Percentiles rank a stretch among this genome's conserved stretches.
Evolutionary conservation across 2,329 filamentous ascomycete species (phyloP).

Genomic region (Colletotrichum nymphaeae): DNA sequence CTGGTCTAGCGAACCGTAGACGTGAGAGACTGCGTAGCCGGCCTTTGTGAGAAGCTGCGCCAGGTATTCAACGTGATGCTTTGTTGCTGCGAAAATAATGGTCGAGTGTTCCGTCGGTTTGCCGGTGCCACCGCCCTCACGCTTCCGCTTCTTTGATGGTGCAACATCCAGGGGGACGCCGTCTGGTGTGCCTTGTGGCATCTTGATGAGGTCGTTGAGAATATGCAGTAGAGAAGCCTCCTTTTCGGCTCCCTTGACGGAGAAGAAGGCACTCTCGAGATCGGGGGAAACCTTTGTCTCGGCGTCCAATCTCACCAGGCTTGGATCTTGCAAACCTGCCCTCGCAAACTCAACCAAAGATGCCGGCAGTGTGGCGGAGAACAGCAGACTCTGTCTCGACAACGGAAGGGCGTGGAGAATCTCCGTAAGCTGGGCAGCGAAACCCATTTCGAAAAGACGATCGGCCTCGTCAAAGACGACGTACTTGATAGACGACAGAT

Average conservation of each 20-base stretch:
- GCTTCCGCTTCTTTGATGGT: slow-evolving; percentile 78
- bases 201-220: slow-evolving; percentile 90
- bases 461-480: slow-evolving; percentile 99
- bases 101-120: slow-evolving; percentile 91
- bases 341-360: slow-evolving; percentile 96
- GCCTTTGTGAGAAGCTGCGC: slow-evolving; percentile 81
- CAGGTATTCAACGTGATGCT: slow-evolving; percentile 97
- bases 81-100: slow-evolving; percentile 93
- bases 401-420: slow-evolving; percentile 89
- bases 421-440: slow-evolving; percentile 91
- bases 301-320: slow-evolving; percentile 88
- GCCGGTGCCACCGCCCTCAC: slow-evolving; percentile 67
- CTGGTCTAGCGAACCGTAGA: slow-evolving; percentile 95
- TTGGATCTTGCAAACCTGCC: slow-evolving; percentile 92
- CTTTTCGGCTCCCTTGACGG: slow-evolving; percentile 91
- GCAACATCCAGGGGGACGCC: slow-evolving; percentile 58
- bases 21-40: slow-evolving; percentile 92
- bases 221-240: slow-evolving; percentile 92
- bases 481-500: slow-evolving; percentile 91
- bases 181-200: slow-evolving; percentile 77
- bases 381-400: slow-evolving; percentile 89
- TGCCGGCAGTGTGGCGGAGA: slow-evolving; percentile 94
- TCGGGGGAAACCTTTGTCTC: slow-evolving; percentile 97
- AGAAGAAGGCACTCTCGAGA: slow-evolving; percentile 95
- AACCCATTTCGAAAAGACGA: slow-evolving; percentile 98